Conservation (phyloP, 1,284 basidiomycete genomes). For the Xerocomus nothofagi region DNA sequence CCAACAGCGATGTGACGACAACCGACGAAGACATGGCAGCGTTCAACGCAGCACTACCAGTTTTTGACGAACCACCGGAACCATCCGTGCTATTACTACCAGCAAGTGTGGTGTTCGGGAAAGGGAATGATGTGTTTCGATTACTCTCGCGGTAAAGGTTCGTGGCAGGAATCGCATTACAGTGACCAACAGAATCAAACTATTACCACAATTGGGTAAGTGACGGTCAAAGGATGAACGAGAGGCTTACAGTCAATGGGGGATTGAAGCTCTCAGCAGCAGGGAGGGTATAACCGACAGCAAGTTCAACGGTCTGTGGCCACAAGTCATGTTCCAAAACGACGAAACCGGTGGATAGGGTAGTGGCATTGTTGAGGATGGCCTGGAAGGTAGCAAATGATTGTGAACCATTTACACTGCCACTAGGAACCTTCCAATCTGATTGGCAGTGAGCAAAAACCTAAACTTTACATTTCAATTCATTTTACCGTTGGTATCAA, state of each 20-base stretch:
- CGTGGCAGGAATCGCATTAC: constrained; percentile 50
- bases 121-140: constrained; percentile 59
- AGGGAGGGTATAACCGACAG: constrained; percentile 83
- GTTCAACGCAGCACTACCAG: constrained; percentile 12
- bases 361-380: constrained; percentile 62
- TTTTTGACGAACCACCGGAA: constrained; percentile 1
- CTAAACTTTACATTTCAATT: neutral
- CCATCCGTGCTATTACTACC: constrained; percentile 8
- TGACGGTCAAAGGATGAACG: neutral
- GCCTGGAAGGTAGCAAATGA: constrained; percentile 58
- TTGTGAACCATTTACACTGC: constrained; percentile 56
- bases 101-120: constrained; percentile 25
- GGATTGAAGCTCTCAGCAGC: constrained; percentile 61
- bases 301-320: constrained; percentile 84
- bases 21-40: constrained; percentile 15
- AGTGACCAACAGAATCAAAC: constrained; percentile 68
- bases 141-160: constrained; percentile 69
- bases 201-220: constrained; percentile 24
- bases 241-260: constrained; percentile 52
- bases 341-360: constrained; percentile 71
- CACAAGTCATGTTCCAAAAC: constrained; percentile 89
- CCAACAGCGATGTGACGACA: constrained; percentile 14
- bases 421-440: constrained; percentile 85
- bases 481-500: constrained; percentile 74
- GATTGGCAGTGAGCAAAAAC: constrained; percentile 7